Conservation (phyloP, 2,329 filamentous ascomycete genomes). For the Fusarium udum region DNA sequence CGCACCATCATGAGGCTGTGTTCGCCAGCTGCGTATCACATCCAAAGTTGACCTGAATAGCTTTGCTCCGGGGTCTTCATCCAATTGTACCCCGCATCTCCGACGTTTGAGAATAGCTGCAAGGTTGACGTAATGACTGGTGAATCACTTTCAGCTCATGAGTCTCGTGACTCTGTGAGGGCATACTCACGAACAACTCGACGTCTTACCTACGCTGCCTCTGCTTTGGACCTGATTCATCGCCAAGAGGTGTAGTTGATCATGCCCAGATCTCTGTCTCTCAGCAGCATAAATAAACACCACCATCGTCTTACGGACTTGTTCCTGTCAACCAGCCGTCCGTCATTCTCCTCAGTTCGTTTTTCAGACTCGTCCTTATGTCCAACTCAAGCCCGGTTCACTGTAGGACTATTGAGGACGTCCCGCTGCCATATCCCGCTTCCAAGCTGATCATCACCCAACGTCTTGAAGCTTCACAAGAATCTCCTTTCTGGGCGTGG, state of each 20-base stretch:
- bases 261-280: background rate
- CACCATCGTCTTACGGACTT: background rate
- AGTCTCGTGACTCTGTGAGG: background rate
- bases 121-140: conserved; percentile 15
- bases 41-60: conserved; percentile 1
- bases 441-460: conserved; percentile 58
- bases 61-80: background rate
- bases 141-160: conserved; percentile 26
- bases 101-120: background rate
- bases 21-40: conserved; percentile 11
- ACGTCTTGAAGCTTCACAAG: conserved; percentile 47
- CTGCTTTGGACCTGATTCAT: conserved; percentile 23
- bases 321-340: background rate
- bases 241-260: background rate
- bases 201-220: background rate
- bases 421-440: conserved; percentile 55
- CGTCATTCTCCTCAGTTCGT: background rate
- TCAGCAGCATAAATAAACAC: conserved; percentile 7
- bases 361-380: conserved; percentile 32
- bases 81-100: conserved; percentile 1
- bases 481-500: conserved; percentile 55
- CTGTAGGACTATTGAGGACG: conserved; percentile 43
- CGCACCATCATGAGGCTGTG: background rate
- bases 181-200: conserved; percentile 8
- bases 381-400: conserved; percentile 23